Evolutionary conservation across 768 basidiomycete genomes (phyloP).

Genomic region (Suillus occidentalis): DNA sequence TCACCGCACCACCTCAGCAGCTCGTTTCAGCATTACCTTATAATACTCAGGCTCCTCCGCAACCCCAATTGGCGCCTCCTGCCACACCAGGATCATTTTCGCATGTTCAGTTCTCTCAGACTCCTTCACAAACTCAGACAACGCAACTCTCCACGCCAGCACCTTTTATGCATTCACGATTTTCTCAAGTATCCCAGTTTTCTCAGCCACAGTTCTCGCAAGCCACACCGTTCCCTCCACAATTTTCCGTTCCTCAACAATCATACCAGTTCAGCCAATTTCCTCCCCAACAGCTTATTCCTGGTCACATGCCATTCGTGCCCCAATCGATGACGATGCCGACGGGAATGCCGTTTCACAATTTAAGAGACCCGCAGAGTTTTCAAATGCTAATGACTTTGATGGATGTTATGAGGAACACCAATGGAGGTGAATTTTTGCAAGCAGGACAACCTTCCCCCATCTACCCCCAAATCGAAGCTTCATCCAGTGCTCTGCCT

Average conservation of each 20-base stretch:
- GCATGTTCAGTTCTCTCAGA: conserved; percentile 12
- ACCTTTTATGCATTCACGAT: conserved; percentile 10
- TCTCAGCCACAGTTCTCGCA: conserved; percentile 22
- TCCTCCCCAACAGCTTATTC: neutral
- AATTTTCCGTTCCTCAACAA: conserved; percentile 14
- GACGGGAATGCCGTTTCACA: neutral
- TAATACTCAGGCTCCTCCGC: conserved; percentile 13
- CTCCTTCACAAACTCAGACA: conserved; percentile 15
- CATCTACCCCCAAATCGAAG: conserved; percentile 7
- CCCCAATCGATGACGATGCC: neutral
- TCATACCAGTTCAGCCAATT: neutral
- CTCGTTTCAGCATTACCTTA: conserved; percentile 14
- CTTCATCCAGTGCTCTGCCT: neutral
- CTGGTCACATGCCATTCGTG: conserved; percentile 2
- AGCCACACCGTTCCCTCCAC: conserved; percentile 18
- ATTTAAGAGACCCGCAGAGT: conserved; percentile 1
- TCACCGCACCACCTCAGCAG: conserved; percentile 10
- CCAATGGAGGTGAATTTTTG: conserved; percentile 9
- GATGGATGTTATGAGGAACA: conserved; percentile 13
- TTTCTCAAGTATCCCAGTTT: conserved; percentile 15
- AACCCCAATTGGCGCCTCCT: conserved; percentile 19
- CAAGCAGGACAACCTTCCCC: conserved; percentile 1
- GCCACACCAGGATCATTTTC: neutral
- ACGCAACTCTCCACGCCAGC: conserved; percentile 15
- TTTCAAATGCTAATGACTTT: conserved; percentile 10